phyloP scores from a whole-genome alignment of 1,284 basidiomycete genomes.

The Trichosporon ovoides region DNA sequence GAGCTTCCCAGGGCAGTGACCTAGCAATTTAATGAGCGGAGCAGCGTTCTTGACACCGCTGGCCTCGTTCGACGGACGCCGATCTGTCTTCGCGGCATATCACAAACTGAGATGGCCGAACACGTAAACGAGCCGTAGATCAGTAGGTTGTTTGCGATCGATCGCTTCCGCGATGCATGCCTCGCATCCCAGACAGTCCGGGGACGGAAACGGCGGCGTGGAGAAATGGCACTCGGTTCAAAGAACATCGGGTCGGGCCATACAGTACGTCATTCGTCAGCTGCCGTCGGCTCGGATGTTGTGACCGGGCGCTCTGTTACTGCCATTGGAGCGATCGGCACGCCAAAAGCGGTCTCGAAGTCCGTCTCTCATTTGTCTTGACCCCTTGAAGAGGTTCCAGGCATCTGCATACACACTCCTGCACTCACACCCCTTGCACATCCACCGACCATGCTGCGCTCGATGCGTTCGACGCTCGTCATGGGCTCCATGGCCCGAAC shows the following conservation, averaged over 20 bases:
- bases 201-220: too few relatives aligned
- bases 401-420: background rate
- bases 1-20: too few relatives aligned
- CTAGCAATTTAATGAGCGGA: too few relatives aligned
- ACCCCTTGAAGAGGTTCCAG: background rate
- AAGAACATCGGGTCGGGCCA: background rate
- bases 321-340: background rate
- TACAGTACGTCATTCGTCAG: constrained; percentile 3
- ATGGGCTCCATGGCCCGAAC: background rate
- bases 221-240: too few relatives aligned
- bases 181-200: too few relatives aligned
- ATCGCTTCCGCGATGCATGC: too few relatives aligned
- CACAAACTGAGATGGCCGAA: too few relatives aligned
- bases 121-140: too few relatives aligned
- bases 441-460: background rate
- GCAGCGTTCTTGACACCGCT: too few relatives aligned
- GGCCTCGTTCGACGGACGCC: too few relatives aligned
- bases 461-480: background rate
- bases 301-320: background rate
- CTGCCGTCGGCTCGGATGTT: background rate
- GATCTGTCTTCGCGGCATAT: too few relatives aligned
- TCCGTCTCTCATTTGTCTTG: background rate
- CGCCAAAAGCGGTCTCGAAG: background rate
- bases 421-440: background rate
- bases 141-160: too few relatives aligned